Evolutionary conservation across 805 yeast genomes (phyloP).

Genomic region (Saccharomycopsis sp.): DNA sequence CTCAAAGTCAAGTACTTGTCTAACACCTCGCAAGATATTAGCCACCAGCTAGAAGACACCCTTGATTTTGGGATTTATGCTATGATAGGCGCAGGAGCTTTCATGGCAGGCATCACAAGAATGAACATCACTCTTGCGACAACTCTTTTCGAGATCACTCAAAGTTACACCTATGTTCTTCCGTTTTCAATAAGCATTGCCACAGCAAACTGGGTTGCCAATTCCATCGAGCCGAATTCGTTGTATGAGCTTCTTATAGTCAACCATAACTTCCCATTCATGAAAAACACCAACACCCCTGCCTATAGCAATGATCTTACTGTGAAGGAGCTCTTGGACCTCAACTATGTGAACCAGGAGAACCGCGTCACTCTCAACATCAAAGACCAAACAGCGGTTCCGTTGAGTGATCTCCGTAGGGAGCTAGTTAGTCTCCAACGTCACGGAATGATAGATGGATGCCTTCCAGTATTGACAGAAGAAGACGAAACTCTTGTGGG

Average conservation of each 20-base stretch:
- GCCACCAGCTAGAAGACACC: slow-evolving; percentile 27
- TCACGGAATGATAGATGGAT: slow-evolving; percentile 43
- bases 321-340: slow-evolving; percentile 26
- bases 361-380: slow-evolving; percentile 17
- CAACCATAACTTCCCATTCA: slow-evolving; percentile 46
- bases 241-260: slow-evolving; percentile 43
- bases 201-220: slow-evolving; percentile 52
- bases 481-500: slow-evolving; percentile 34
- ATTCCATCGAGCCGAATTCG: slow-evolving; percentile 43
- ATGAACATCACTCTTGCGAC: slow-evolving; percentile 49
- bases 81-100: slow-evolving; percentile 49
- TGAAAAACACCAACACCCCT: slow-evolving; percentile 36
- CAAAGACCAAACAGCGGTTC: slow-evolving; percentile 19
- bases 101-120: slow-evolving; percentile 51
- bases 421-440: slow-evolving; percentile 35
- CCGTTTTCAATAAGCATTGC: slow-evolving; percentile 52
- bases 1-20: slow-evolving; percentile 23
- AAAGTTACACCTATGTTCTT: slow-evolving; percentile 48
- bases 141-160: slow-evolving; percentile 47
- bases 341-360: slow-evolving; percentile 11
- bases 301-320: slow-evolving; percentile 29
- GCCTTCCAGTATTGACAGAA: slow-evolving; percentile 40
- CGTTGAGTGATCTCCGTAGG: slow-evolving; percentile 27
- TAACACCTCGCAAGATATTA: slow-evolving; percentile 4
- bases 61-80: slow-evolving; percentile 46